A percentile compares a stretch with the other conserved stretches of the same genome.
Conservation (phyloP, 805 yeast species). For the Candida maesae region DNA sequence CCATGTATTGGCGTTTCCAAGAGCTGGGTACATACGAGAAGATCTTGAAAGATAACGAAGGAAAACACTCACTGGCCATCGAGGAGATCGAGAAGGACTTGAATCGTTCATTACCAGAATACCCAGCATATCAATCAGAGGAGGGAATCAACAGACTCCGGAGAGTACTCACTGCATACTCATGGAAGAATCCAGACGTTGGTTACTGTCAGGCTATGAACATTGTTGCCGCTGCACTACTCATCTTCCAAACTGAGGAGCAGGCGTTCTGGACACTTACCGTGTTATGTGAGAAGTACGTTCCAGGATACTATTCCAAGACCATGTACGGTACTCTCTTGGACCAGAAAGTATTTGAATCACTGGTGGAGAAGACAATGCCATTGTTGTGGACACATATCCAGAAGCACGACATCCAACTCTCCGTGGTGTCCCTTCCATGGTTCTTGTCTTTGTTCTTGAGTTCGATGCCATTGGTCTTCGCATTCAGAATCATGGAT, state of each 20-base stretch:
- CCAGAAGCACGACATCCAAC: slow-evolving; percentile 73
- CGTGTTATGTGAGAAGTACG: slow-evolving; percentile 73
- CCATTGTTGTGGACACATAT: slow-evolving; percentile 87
- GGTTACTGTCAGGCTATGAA: slow-evolving; percentile 99
- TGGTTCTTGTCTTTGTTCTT: slow-evolving; percentile 93
- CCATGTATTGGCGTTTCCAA: slow-evolving; percentile 68
- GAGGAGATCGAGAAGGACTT: slow-evolving; percentile 97
- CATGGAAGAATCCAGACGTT: slow-evolving; percentile 95
- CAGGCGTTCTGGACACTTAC: slow-evolving; percentile 95
- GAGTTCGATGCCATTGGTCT: slow-evolving; percentile 91
- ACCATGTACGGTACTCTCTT: slow-evolving; percentile 96
- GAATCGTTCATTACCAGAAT: slow-evolving; percentile 92
- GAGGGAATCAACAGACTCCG: slow-evolving; percentile 86
- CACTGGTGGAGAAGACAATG: slow-evolving; percentile 83
- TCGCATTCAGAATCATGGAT: slow-evolving; percentile 88
- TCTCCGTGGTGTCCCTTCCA: slow-evolving; percentile 89
- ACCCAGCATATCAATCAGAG: slow-evolving; percentile 82
- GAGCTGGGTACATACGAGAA: slow-evolving; percentile 55
- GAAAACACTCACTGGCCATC: slow-evolving; percentile 72
- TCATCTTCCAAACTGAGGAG: slow-evolving; percentile 89
- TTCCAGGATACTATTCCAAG: slow-evolving; percentile 94
- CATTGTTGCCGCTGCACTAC: slow-evolving; percentile 75
- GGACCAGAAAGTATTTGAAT: slow-evolving; percentile 92
- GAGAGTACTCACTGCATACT: slow-evolving; percentile 86
- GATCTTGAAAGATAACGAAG: slow-evolving; percentile 57